Percentiles rank a stretch among this genome's conserved stretches.
phyloP scores from a whole-genome alignment of 805 yeast genomes.

The Candida oleophila region DNA sequence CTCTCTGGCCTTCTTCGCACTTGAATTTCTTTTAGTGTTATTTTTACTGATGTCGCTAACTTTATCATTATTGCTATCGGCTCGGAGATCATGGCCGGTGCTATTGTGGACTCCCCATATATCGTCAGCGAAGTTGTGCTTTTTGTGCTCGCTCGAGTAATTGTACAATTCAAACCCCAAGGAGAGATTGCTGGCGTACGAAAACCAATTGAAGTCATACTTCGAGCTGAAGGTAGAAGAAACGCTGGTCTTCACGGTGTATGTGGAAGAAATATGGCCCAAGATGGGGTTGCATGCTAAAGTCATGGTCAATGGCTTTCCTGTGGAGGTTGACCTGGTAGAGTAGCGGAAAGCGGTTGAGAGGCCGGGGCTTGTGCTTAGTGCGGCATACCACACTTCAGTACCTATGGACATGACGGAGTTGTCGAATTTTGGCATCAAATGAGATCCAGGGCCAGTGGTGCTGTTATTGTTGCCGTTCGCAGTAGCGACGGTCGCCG shows the following conservation, averaged over 20 bases:
- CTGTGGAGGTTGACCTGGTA: slow-evolving; percentile 81
- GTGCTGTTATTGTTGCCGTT: no score
- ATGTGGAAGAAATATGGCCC: slow-evolving; percentile 86
- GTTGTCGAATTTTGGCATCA: slow-evolving; percentile 48
- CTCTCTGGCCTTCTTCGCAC: no score
- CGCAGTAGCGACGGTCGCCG: slow-evolving; percentile 34
- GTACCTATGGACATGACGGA: slow-evolving; percentile 75
- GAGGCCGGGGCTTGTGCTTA: slow-evolving; percentile 83
- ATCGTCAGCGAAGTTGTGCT: neutral
- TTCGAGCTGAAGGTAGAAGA: slow-evolving; percentile 77
- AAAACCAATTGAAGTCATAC: slow-evolving; percentile 86
- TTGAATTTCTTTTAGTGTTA: no score
- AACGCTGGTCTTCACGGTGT: slow-evolving; percentile 76
- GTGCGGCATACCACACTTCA: slow-evolving; percentile 85
- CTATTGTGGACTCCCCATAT: slow-evolving; percentile 1
- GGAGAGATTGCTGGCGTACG: slow-evolving; percentile 83
- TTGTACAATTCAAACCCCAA: slow-evolving; percentile 86
- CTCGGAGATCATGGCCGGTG: no score
- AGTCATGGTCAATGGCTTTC: slow-evolving; percentile 87
- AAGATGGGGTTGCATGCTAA: slow-evolving; percentile 83
- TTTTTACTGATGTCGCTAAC: no score
- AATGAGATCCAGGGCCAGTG: slow-evolving; percentile 33
- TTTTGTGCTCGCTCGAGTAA: slow-evolving; percentile 13
- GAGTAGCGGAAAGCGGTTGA: slow-evolving; percentile 84
- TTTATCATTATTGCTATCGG: neutral